Conservation (phyloP, 441 rosid species). For the Gossypium trilobum region DNA sequence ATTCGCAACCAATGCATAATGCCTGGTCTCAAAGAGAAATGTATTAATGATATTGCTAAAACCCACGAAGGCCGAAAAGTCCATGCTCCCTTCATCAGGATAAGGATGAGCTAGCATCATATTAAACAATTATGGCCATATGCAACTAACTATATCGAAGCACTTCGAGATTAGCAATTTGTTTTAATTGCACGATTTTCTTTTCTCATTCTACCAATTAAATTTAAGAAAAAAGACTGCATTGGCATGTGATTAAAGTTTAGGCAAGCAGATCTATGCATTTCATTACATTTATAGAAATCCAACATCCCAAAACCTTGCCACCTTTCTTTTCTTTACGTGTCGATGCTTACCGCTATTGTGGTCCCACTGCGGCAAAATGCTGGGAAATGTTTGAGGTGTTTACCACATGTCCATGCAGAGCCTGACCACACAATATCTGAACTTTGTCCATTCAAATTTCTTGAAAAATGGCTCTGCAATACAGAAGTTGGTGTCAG, state of each 20-base stretch:
- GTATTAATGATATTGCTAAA: background rate
- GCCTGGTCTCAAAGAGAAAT: background rate
- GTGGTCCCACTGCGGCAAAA: conserved; percentile 75
- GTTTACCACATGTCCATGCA: conserved; percentile 84
- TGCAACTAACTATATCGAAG: background rate
- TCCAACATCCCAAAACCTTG: background rate
- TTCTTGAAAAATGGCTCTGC: conserved; percentile 50
- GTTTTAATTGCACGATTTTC: background rate
- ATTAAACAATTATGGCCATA: background rate
- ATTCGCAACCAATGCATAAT: conserved; percentile 3
- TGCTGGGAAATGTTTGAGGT: conserved; percentile 80
- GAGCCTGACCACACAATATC: conserved; percentile 80
- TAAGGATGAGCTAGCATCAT: conserved; percentile 1
- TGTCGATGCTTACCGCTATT: conserved; percentile 53
- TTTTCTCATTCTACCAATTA: background rate
- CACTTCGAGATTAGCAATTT: background rate
- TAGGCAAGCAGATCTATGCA: background rate
- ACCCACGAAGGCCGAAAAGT: background rate
- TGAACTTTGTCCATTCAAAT: conserved; percentile 43
- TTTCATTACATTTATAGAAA: background rate
- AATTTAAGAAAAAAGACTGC: background rate
- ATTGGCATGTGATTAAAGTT: background rate
- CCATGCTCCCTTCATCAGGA: background rate
- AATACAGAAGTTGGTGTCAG: conserved; percentile 8
- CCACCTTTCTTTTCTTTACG: background rate